phyloP scores from a whole-genome alignment of 768 basidiomycete genomes.

The Suillus fuscotomentosus region DNA sequence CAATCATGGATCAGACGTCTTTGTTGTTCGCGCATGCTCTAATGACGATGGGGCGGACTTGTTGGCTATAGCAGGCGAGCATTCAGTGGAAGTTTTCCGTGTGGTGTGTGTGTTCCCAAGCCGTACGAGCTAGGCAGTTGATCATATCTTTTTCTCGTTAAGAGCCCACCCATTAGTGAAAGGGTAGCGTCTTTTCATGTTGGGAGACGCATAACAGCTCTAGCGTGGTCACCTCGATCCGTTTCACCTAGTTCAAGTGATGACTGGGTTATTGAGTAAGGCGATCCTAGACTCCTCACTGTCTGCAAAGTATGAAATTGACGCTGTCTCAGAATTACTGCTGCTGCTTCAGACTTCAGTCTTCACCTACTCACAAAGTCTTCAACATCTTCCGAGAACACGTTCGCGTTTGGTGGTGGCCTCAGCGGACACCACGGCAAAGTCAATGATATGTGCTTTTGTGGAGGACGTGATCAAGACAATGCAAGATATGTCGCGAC shows the following conservation, averaged over 20 bases:
- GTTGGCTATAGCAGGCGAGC: slow-evolving; percentile 70
- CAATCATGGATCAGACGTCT: slow-evolving; percentile 58
- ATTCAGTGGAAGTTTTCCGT: slow-evolving; percentile 67
- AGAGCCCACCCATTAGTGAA: slow-evolving; percentile 44
- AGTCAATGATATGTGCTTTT: slow-evolving; percentile 78
- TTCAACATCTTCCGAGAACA: slow-evolving; percentile 42
- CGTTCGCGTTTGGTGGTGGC: slow-evolving; percentile 76
- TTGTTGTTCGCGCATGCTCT: slow-evolving; percentile 61
- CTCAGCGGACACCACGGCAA: slow-evolving; percentile 79
- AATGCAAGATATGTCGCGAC: slow-evolving; percentile 75
- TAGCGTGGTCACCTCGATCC: slow-evolving; percentile 76
- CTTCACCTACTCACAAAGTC: slow-evolving; percentile 68
- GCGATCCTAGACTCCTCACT: neutral
- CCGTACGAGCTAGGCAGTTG: slow-evolving; percentile 1
- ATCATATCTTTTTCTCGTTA: slow-evolving; percentile 13
- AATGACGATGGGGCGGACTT: slow-evolving; percentile 64
- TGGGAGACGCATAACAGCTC: slow-evolving; percentile 65
- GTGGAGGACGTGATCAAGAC: slow-evolving; percentile 70
- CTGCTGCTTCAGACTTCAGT: slow-evolving; percentile 66
- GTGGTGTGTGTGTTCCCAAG: slow-evolving; percentile 45
- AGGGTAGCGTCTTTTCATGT: slow-evolving; percentile 71
- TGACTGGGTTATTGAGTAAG: slow-evolving; percentile 73
- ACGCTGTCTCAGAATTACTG: slow-evolving; percentile 52
- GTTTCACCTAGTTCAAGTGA: slow-evolving; percentile 64
- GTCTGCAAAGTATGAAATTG: slow-evolving; percentile 7